Base-by-base conservation (phyloP, 352 stramenopile species). In the Globisporangium cylindrosporum region DNA sequence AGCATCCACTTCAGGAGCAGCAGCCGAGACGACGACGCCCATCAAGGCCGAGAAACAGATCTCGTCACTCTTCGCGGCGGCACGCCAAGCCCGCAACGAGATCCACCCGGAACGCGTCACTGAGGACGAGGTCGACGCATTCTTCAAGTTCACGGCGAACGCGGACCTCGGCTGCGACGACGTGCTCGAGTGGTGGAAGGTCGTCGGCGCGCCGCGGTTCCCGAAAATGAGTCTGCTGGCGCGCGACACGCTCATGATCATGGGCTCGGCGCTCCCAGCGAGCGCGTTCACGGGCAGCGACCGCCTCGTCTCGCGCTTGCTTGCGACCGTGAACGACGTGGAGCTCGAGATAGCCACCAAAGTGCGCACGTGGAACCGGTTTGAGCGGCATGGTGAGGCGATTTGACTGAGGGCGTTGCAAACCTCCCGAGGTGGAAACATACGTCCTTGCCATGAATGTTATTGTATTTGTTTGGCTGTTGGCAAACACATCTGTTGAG, bases 101-200 rank as follows among this genome's bases (percentile, higher is more conserved):
- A 24, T 25, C 34, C 22, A 53, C 20, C 49, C 49, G 22, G 63
- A 62, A 18, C 51, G 63, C 36, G 32, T 63, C n/a, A 24, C 32
- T 18, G 55, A 68, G n/a, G 63, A 68, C 53, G 63, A 68, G 25
- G 63, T 68, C 3, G 63, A 68, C n/a, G 53, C 54, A 7, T 68
- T 68, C 38, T 68, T 57, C 63, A 62, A 68, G 27, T 62, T 68
- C 34, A 68, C 63, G 36, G 53, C 63, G 0, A 62, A 68, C 15
- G 34, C 51, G 15, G 63, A 68, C 14, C 25, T 63, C 41, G 55
- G 34, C 22, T 68, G 63, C 34, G 55, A 29, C 36, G 63, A 68
- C 24, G 63, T 62, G 36, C 36, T 68, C 34, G 63, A 63, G 43
- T 68, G 63, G 63, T 68, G 63, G 63, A 25, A 36, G 2, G 43